These are phyloP conservation scores for Phanerodontia chrysosporium DNA, from an alignment of 768 basidiomycete genomes.

Conservation along the genomic window DNA sequence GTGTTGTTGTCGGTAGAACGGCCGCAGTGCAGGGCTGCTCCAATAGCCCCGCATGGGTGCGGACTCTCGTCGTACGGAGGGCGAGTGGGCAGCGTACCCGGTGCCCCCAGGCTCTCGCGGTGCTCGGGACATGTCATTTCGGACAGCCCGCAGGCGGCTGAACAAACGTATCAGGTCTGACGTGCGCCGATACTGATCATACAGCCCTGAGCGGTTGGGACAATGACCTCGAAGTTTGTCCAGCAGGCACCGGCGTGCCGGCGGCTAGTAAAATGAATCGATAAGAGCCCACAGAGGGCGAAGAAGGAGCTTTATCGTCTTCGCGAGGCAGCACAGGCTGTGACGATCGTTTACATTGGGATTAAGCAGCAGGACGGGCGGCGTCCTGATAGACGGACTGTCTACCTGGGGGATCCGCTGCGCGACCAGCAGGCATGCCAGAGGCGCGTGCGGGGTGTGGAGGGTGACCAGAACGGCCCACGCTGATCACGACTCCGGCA, in stretches of 20 bases:
- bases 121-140: neutral
- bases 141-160: neutral
- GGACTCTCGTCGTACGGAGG: neutral
- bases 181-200: neutral
- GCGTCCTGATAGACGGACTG: neutral
- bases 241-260: neutral
- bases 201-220: neutral
- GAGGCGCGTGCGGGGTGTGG: neutral
- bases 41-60: neutral
- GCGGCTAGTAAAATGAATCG: neutral
- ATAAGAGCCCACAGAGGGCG: neutral
- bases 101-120: neutral
- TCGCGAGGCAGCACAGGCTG: neutral
- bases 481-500: slow-evolving; percentile 1
- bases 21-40: neutral
- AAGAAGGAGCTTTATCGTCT: neutral
- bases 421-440: neutral
- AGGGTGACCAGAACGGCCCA: neutral
- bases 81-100: neutral
- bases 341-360: neutral
- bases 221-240: neutral
- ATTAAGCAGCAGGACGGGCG: neutral
- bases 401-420: neutral
- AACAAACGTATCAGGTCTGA: neutral
- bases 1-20: neutral